Base-by-base conservation (phyloP, 2,329 filamentous ascomycete species). In the Fusarium piperis region DNA sequence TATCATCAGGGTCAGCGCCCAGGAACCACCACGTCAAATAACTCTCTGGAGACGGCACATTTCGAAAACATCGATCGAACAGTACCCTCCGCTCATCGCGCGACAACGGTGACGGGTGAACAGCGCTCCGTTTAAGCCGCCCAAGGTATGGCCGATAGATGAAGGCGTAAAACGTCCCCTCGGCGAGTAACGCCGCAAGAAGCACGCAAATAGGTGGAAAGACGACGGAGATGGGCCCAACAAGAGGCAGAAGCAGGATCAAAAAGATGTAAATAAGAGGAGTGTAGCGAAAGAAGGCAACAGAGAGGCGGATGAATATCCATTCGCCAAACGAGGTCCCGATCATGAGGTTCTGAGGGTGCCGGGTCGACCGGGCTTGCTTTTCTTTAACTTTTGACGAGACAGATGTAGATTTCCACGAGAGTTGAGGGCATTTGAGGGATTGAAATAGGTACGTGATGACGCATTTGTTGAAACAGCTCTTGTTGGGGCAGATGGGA, bases 11-110 rank as follows among this genome's bases (percentile, higher is more conserved):
- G 11, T 86, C 82, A 2, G 90, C 88, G 33, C 87, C 88, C n/a
- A 90, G 82, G 70, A 93, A 93, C 92, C 92, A 94, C 66, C 85
- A 83, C 55, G 81, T 83, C 44, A 94, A 71, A 74, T 92, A 93
- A 23, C 79, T 79, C 60, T 88, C 86, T 0, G 84, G 81, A 68
- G 90, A 85, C 1, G 86, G 81, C 5, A 91, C 84, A 71, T 87
- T 88, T 33, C 81, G 81, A 65, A 87, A 82, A 78, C 89, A 90
- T 39, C 84, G 84, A 57, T 84, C 79, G 75, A 93, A 92, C 3
- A 93, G 80, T 2, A 79, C 83, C 44, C 82, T 80, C 26, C 91
- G 85, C 58, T 89, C 83, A 6, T 84, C 76, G 35, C 79, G 81
- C 1, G 83, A 81, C 11, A 86, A 77, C 0, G 82, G 78, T 2